Evolutionary conservation across 2,329 filamentous ascomycete genomes (phyloP), one percentile per base, ranked within the genome.

Genomic region (Ophiostoma triangulosporum): DNA sequence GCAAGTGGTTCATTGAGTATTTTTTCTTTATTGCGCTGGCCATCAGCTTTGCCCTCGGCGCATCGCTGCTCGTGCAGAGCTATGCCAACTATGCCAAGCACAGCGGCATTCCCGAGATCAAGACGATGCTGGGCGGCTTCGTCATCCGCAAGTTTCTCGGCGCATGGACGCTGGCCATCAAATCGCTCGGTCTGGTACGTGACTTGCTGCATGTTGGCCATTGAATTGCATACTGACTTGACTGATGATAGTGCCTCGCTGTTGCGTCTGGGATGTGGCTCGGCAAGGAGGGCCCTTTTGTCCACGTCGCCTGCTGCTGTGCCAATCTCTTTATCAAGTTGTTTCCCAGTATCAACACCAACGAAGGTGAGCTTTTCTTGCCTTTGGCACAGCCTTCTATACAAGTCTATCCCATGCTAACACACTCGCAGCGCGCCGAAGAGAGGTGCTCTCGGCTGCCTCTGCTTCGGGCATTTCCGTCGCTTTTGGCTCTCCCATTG

Each of bases 101-200:
- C 64, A 95, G 88, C 65, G 91, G 91, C 69, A 96, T 98, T 61
- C 89, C 91, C 6, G 91, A 98, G 72, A 94, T 98, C 69, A 98
- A 98, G 73, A 96, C 90, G 3, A 80, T 98, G 8, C 72, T 98
- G 52, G 91, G 91, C 38, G 91, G 91, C 6, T 96, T 96, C 66
- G 84, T 98, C 31, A 96, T 98, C 57, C 78, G 83, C 57, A 80
- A 83, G 56, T 95, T 97, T 62, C 73, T 97, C 63, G 88, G 90
- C 9, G 74, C 75, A 31, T 96, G 90, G 90, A 96, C 91, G 1
- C 72, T 97, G 64, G 67, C 88, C 29, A 89, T 89, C 54, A 97
- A 97, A 66, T 94, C 89, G 1, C 67, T 97, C 43, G 93, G 93
- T 27, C 69, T 95, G 38, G 38, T 43, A 43, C 6, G 38, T 43